These are phyloP conservation scores for Globisporangium canariense DNA, from an alignment of 352 stramenopile genomes.

Conservation along the genomic window DNA sequence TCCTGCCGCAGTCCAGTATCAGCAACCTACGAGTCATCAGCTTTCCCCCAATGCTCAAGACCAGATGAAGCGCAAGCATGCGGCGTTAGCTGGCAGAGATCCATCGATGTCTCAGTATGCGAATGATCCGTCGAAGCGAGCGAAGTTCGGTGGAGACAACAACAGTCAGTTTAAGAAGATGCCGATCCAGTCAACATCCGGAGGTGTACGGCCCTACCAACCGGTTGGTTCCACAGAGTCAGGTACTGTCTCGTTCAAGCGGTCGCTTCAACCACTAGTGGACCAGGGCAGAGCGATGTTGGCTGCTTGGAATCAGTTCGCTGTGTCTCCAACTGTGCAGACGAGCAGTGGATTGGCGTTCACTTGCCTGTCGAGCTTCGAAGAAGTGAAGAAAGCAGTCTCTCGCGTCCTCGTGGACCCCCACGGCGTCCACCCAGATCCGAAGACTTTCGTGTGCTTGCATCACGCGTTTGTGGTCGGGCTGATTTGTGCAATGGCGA, in stretches of 20 bases:
- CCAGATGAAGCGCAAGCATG: slow-evolving; percentile 21
- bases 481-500: slow-evolving; percentile 74
- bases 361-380: slow-evolving; percentile 68
- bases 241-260: slow-evolving; percentile 34
- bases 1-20: background rate
- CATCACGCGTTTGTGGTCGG: slow-evolving; percentile 80
- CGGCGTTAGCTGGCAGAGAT: background rate
- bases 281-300: slow-evolving; percentile 68
- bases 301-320: slow-evolving; percentile 76
- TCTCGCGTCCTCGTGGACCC: slow-evolving; percentile 59
- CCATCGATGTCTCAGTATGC: background rate
- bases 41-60: slow-evolving; percentile 15
- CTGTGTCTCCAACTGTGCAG: slow-evolving; percentile 38
- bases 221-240: slow-evolving; percentile 2
- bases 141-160: slow-evolving; percentile 8
- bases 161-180: slow-evolving; percentile 2
- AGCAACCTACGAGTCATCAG: slow-evolving; percentile 2
- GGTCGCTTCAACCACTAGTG: slow-evolving; percentile 56
- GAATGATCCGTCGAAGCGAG: slow-evolving; percentile 17
- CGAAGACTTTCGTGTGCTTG: slow-evolving; percentile 69
- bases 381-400: slow-evolving; percentile 76
- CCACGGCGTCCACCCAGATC: slow-evolving; percentile 37
- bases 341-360: slow-evolving; percentile 58
- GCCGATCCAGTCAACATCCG: background rate
- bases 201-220: slow-evolving; percentile 7